Base-by-base conservation (phyloP, 2,329 filamentous ascomycete genomes). In the Microascus cirrosus region DNA sequence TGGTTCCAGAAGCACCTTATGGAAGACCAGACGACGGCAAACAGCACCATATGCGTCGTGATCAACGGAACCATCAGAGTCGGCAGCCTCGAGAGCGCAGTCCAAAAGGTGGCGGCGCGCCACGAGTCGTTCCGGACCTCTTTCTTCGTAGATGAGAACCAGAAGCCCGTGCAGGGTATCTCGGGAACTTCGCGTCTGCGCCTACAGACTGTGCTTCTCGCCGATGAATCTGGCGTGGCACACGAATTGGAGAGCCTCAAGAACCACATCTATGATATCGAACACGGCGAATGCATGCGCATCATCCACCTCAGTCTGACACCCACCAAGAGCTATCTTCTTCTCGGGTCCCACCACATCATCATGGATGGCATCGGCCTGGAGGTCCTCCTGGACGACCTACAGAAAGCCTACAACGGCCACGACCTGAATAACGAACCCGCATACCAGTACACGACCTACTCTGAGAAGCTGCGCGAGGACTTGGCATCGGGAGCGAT, bases 321-420 rank as follows among this genome's bases (percentile, higher is more conserved):
- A 0, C 59, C 66, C 0, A 63, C 64, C 12, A 0, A 56, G 1
- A 72, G 77, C 59, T 73, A 67, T 61, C 59, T 80, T 3, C 45
- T 82, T 0, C 53, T 81, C 5, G 66, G 66, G 1, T 70, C 69
- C 53, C 77, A 80, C 59, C 77, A 81, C 61, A 79, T 82, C 42
- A 65, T 70, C 36, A 71, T 81, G 69, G 79, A 82, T 60, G 77
- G 74, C 1, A 60, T 73, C 42, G 76, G 75, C 52, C 71, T 71
- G 3, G 61, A 74, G 11, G 61, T 79, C 2, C 66, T 82, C 20
- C 58, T 77, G 13, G 32, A 60, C 0, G 77, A 81, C 42, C 58
- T 81, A 2, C 67, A 75, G n/a, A 70, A 67, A 32, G 69, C 65
- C 0, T 81, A 80, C 63, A 65, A 65, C 1, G 66, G 68, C 13